Conservation (phyloP, 2,329 filamentous ascomycete genomes). For the Pseudogymnoascus sp. region DNA sequence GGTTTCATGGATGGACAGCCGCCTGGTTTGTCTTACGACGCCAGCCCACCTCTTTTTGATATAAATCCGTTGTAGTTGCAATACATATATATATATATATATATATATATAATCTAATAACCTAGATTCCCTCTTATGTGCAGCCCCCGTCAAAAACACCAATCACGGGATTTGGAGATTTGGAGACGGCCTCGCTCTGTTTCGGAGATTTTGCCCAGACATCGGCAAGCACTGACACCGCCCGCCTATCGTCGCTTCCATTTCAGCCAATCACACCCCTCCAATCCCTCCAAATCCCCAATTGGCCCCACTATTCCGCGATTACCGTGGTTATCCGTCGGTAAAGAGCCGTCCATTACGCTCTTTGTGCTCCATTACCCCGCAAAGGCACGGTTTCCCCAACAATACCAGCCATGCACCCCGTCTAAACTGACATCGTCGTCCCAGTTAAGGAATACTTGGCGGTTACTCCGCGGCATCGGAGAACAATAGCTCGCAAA, state of each 20-base stretch:
- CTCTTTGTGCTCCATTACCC: neutral
- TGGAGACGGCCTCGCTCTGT: neutral
- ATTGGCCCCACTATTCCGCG: neutral
- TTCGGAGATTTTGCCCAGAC: neutral
- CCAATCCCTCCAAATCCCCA: neutral
- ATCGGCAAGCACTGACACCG: neutral
- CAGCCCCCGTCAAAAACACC: neutral
- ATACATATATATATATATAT: no score
- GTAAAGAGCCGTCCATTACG: neutral
- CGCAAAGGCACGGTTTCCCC: neutral
- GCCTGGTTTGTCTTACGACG: no score
- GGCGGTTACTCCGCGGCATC: neutral
- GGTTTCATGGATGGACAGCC: no score
- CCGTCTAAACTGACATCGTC: neutral
- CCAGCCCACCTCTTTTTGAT: no score
- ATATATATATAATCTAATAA: no score
- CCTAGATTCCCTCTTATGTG: no score
- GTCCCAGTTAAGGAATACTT: neutral
- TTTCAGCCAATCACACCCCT: neutral
- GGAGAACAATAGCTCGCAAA: neutral
- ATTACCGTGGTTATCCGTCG: conserved; percentile 10
- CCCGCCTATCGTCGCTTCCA: neutral
- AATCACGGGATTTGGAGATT: conserved; percentile 4
- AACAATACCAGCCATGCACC: neutral
- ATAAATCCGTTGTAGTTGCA: no score